Evolutionary conservation across 1,139 yeast genomes (phyloP), one percentile per base, ranked within the genome.

Genomic region (Geotrichum phurueaensis): DNA sequence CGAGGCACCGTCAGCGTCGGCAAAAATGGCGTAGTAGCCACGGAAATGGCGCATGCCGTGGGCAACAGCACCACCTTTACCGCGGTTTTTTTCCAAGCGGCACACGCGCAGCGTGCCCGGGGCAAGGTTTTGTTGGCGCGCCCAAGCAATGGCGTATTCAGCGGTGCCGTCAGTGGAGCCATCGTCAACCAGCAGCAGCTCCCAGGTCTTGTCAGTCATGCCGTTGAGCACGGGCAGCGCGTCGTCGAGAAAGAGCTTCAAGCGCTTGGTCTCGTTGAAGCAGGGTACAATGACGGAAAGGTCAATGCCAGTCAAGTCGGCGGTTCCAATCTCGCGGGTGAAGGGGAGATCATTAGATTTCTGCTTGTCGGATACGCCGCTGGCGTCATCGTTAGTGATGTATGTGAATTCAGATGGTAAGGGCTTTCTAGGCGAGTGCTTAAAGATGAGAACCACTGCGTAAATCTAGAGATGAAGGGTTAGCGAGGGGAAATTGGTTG

Each of bases 1-100:
- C 27, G 96, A 87, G 3, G 99, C 99, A 36, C 99, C 99, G 72
- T 94, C 99, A 0, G 99, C 99, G 75, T 94, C 99, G 3, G 97
- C 98, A 78, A 94, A 94, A 20, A 94, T 79, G 12, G 85, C 84
- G 69, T 82, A 86, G 64, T 79, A 73, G 12, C 99, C 99, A 56
- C 90, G 78, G 9, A 86, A 76, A 69, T 85, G 86, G 69, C 87
- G 81, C 75, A 94, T 78, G 3, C 99, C 99, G 72, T 94, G 98
- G 20, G 96, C 85, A 0, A 95, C 99, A 0, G 98, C 99, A 9
- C 99, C 99, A 23, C 99, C 99, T 75, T 94, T 94, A 33, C 99
- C 99, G 68, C 99, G 80, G 71, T 94, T 94, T 65, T 83, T 74
- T 49, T 76, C 82, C 64, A 94, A 79, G 66, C 81, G 81, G 33